Base-by-base conservation (phyloP, 192 early-diverging fungal species). In the Podila epicladia region DNA sequence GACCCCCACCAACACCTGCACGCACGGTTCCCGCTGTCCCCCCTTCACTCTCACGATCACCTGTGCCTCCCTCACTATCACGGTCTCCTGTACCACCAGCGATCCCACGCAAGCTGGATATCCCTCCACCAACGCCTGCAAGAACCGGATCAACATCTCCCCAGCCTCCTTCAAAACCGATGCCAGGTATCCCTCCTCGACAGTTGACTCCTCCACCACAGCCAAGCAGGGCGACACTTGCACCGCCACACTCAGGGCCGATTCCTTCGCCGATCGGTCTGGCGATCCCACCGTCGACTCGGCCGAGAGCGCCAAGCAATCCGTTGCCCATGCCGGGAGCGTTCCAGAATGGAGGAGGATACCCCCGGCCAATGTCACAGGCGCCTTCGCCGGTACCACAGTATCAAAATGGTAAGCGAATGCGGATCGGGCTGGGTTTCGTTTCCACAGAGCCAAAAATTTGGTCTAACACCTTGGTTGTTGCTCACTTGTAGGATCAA, bases 1-100 rank as follows among this genome's bases (percentile, higher is more conserved):
- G 41, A 45, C 41, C 41, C 11, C 41, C 76, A 58, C 65, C 76
- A 8, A 72, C 76, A 5, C 77, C 74, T 77, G 68, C 61, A 49
- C 66, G 65, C 26, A n/a, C 70, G 45, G 67, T 49, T 12, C 66
- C 74, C 2, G 38, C 62, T 22, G 58, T 62, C 22, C 78, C 83
- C 12, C 65, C 73, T 20, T 62, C 60, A 51, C 29, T 64, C 5
- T 19, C 38, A 1, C 64, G 38, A 1, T 69, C 77, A 22, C 15
- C 77, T 12, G 7, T 65, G 53, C 53, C 53, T 38, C 31, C 67
- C 68, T 38, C 62, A 20, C 62, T 22, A 2, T 12, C 41, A 17
- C 41, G 41, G 41, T 45, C 41, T 45, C 41, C 11, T 13, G 41
- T 45, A 3, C 41, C 41, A 12, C 41, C 41, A 15, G 41, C 41